Conservation (phyloP, 805 yeast species). For the Candida boidinii region DNA sequence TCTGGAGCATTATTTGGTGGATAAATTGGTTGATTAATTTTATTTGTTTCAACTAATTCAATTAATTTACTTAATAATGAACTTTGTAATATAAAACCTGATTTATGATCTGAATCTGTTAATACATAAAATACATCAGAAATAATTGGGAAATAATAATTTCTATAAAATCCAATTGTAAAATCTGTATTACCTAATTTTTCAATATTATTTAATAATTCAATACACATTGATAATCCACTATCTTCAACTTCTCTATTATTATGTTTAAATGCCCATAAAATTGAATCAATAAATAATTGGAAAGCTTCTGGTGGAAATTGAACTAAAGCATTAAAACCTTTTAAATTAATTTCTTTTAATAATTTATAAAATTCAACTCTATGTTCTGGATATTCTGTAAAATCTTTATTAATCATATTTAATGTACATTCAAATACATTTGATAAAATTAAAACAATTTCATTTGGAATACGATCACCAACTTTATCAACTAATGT, state of each 20-base stretch:
- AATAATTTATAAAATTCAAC: constrained; percentile 89
- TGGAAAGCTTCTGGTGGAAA: constrained; percentile 90
- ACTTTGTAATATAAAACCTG: constrained; percentile 87
- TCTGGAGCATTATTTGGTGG: constrained; percentile 71
- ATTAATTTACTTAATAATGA: constrained; percentile 77
- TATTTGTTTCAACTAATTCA: constrained; percentile 69
- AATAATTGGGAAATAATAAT: constrained; percentile 79
- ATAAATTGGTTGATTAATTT: constrained; percentile 72
- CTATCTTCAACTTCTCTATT: constrained; percentile 93
- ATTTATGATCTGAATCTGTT: constrained; percentile 95
- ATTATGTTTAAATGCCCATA: constrained; percentile 98
- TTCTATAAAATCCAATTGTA: constrained; percentile 79
- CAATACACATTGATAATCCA: constrained; percentile 79
- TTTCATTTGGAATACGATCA: constrained; percentile 79
- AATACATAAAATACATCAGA: constrained; percentile 89
- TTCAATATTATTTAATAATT: constrained; percentile 78
- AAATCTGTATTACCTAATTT: constrained; percentile 62
- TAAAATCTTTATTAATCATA: constrained; percentile 92
- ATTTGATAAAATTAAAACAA: constrained; percentile 76
- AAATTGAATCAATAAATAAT: constrained; percentile 82
- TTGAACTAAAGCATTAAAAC: constrained; percentile 79
- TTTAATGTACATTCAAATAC: constrained; percentile 91
- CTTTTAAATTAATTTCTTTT: constrained; percentile 76
- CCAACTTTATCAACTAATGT: constrained; percentile 86
- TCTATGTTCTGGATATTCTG: constrained; percentile 96